Conservation (phyloP, 371 early-diverging fungal species). For the Rhizopus delemar region DNA sequence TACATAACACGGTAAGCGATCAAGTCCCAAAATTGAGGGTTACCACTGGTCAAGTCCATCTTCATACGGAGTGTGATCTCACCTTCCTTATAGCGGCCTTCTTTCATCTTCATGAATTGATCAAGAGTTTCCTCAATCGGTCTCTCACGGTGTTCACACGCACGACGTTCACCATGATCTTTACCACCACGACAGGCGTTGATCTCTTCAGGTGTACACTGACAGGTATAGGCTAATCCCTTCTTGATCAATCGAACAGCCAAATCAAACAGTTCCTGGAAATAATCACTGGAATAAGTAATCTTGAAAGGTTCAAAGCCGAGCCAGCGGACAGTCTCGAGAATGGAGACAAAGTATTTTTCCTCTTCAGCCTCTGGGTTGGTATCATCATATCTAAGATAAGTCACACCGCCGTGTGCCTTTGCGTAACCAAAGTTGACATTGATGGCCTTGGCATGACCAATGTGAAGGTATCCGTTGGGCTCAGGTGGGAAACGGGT, state of each 20-base stretch:
- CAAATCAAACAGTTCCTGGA: constrained; percentile 91
- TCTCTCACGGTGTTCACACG: constrained; percentile 93
- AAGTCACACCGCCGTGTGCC: constrained; percentile 90
- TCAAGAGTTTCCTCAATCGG: constrained; percentile 90
- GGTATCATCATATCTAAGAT: constrained; percentile 99
- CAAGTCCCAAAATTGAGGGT: constrained; percentile 99
- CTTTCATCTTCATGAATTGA: constrained; percentile 98
- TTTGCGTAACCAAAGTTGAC: constrained; percentile 98
- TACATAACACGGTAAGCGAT: constrained; percentile 97
- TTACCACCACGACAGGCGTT: constrained; percentile 91
- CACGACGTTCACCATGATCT: constrained; percentile 80
- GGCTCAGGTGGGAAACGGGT: constrained; percentile 99
- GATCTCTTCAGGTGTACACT: constrained; percentile 95
- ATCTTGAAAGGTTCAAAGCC: constrained; percentile 95
- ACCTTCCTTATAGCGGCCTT: constrained; percentile 93
- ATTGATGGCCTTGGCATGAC: constrained; percentile 99
- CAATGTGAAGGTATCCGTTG: constrained; percentile 98
- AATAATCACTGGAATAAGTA: constrained; percentile 98
- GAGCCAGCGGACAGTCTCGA: constrained; percentile 96
- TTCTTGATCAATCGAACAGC: constrained; percentile 89
- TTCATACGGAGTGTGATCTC: constrained; percentile 97
- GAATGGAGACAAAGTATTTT: constrained; percentile 93
- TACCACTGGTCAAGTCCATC: constrained; percentile 95
- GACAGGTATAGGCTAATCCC: constrained; percentile 98
- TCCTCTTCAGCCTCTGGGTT: constrained; percentile 99